Evolutionary conservation across 176 grass and related monocot species (phyloP).

Genomic region (Tillandsia leiboldiana): DNA sequence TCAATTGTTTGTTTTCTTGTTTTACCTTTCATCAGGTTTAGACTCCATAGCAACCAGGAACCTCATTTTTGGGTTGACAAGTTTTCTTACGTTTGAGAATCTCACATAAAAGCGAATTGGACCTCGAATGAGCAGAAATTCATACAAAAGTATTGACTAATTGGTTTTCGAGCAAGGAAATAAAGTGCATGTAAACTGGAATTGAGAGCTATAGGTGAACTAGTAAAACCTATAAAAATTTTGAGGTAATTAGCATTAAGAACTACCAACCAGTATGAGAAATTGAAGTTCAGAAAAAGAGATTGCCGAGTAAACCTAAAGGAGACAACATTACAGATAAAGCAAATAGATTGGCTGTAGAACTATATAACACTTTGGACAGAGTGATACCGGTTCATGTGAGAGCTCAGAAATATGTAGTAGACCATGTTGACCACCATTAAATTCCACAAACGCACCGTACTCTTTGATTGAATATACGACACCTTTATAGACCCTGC

Average conservation of each 20-base stretch:
- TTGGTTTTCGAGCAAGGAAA: no score
- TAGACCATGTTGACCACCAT: conserved; percentile 90
- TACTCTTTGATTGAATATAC: conserved; percentile 89
- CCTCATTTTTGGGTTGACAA: no score
- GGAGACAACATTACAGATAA: background rate
- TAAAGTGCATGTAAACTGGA: no score
- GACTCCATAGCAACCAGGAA: no score
- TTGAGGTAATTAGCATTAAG: background rate
- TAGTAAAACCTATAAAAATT: no score
- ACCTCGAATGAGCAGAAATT: no score
- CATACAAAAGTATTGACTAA: no score
- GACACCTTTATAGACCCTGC: conserved; percentile 67
- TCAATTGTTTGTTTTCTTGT: no score
- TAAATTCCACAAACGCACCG: conserved; percentile 95
- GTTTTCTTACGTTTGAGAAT: no score
- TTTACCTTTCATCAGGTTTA: no score
- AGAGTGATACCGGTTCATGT: conserved; percentile 71
- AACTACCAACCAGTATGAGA: background rate
- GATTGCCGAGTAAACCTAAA: background rate
- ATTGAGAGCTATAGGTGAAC: no score
- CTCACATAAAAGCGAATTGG: no score
- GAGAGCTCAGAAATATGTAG: conserved; percentile 97
- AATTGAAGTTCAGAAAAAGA: background rate
- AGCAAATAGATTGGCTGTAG: background rate
- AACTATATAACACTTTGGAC: conserved; percentile 10